These are phyloP conservation scores for Opeltia flavorubescens DNA, from an alignment of 495 filamentous ascomycete genomes.

Conservation along the genomic window DNA sequence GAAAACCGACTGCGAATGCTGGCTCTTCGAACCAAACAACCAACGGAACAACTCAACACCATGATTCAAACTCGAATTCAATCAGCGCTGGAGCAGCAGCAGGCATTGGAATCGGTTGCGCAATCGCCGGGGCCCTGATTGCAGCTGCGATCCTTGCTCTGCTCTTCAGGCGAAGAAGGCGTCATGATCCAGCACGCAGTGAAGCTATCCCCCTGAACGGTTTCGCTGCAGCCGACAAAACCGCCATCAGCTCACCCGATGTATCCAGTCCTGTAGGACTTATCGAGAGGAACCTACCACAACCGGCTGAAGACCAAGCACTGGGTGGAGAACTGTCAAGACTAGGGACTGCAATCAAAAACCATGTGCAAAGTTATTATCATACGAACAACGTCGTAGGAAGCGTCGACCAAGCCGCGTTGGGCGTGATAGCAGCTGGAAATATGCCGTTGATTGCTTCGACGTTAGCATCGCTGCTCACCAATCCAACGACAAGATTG, in stretches of 20 bases:
- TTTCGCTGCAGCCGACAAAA: neutral
- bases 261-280: neutral
- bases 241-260: neutral
- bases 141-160: neutral
- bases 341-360: neutral
- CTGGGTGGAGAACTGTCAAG: slow-evolving; percentile 1
- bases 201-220: neutral
- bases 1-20: too few relatives aligned
- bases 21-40: too few relatives aligned
- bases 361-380: slow-evolving; percentile 2
- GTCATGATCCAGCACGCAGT: neutral
- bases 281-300: neutral
- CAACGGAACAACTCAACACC: too few relatives aligned
- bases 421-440: neutral
- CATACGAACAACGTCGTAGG: neutral
- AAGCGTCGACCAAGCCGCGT: neutral
- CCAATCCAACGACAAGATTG: slow-evolving; percentile 1
- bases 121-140: slow-evolving; percentile 1
- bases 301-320: neutral
- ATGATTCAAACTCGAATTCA: neutral
- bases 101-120: slow-evolving; percentile 1
- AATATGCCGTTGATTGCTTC: neutral
- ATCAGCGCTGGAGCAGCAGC: neutral
- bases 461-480: neutral
- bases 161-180: neutral